A percentile compares a stretch with the other conserved stretches of the same genome.
These are phyloP conservation scores for Amanita jacksonii DNA, from an alignment of 768 basidiomycete genomes.

Conservation along the genomic window DNA sequence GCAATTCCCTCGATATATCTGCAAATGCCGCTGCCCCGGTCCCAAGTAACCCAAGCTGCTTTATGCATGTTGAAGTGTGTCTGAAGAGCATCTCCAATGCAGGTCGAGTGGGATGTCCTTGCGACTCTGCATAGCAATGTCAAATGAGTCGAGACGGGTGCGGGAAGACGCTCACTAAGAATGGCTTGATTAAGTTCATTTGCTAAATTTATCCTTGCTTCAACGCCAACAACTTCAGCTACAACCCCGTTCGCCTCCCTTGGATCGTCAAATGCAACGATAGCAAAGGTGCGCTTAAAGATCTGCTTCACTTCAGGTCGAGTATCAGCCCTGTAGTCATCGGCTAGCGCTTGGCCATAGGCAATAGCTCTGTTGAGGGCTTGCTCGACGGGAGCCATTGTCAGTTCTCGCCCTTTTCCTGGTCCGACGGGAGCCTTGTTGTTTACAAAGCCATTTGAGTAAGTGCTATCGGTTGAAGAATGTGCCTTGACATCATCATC, in stretches of 20 bases:
- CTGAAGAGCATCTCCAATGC: slow-evolving; percentile 71
- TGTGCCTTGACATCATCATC: slow-evolving; percentile 29
- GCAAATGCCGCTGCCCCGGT: slow-evolving; percentile 74
- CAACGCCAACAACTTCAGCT: slow-evolving; percentile 59
- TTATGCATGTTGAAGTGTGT: slow-evolving; percentile 57
- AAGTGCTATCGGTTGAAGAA: slow-evolving; percentile 12
- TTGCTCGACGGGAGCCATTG: slow-evolving; percentile 35
- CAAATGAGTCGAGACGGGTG: slow-evolving; percentile 4
- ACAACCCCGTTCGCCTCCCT: slow-evolving; percentile 54
- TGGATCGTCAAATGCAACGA: slow-evolving; percentile 76
- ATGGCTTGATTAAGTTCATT: slow-evolving; percentile 78
- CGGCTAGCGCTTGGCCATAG: slow-evolving; percentile 66
- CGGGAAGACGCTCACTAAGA: slow-evolving; percentile 45
- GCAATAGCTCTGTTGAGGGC: slow-evolving; percentile 56
- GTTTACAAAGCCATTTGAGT: slow-evolving; percentile 16
- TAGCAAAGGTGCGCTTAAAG: slow-evolving; percentile 67
- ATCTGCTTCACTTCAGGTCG: slow-evolving; percentile 56
- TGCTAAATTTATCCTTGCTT: slow-evolving; percentile 54
- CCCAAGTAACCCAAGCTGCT: slow-evolving; percentile 64
- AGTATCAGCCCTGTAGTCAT: slow-evolving; percentile 55
- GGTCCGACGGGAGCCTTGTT: background rate
- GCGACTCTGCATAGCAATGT: slow-evolving; percentile 46
- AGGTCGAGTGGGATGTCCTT: slow-evolving; percentile 62
- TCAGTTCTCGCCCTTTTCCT: slow-evolving; percentile 13
- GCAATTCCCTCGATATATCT: slow-evolving; percentile 66